Conservation (phyloP, 805 yeast species). For the Barnettozyma wickerhamii region DNA sequence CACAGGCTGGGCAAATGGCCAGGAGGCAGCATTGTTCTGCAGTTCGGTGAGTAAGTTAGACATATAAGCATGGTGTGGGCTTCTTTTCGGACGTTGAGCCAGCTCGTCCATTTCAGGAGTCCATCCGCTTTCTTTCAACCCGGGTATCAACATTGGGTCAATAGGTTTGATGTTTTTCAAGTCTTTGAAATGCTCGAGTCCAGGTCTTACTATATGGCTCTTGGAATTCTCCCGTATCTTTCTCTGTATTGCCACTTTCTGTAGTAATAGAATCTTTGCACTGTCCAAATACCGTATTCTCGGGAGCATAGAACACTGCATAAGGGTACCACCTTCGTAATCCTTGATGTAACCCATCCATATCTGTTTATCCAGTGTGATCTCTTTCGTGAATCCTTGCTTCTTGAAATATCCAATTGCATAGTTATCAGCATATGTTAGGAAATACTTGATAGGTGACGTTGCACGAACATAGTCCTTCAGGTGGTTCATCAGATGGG, state of each 20-base stretch:
- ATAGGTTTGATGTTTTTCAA: slow-evolving; percentile 42
- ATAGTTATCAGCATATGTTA: slow-evolving; percentile 97
- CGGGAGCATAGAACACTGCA: slow-evolving; percentile 96
- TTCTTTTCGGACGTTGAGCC: slow-evolving; percentile 90
- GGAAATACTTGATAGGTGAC: slow-evolving; percentile 75
- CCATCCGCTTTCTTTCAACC: slow-evolving; percentile 94
- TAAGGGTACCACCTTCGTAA: slow-evolving; percentile 97
- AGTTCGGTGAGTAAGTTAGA: slow-evolving; percentile 81
- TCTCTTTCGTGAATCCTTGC: slow-evolving; percentile 96
- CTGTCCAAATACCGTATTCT: slow-evolving; percentile 83
- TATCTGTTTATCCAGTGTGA: slow-evolving; percentile 72
- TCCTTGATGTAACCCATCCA: slow-evolving; percentile 99
- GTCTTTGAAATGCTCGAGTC: slow-evolving; percentile 66
- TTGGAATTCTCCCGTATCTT: slow-evolving; percentile 77
- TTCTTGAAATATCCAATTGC: slow-evolving; percentile 98
- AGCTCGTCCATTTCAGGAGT: slow-evolving; percentile 96
- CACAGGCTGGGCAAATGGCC: slow-evolving; percentile 97
- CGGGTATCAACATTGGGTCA: slow-evolving; percentile 87
- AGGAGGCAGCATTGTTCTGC: slow-evolving; percentile 92
- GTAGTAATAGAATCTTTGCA: slow-evolving; percentile 77
- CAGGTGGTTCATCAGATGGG: slow-evolving; percentile 95
- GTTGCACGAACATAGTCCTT: slow-evolving; percentile 93
- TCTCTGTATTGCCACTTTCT: slow-evolving; percentile 85
- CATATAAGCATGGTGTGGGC: slow-evolving; percentile 94
- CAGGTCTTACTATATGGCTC: slow-evolving; percentile 78